Evolutionary conservation across 305 asterid genomes (phyloP), one percentile per base, ranked within the genome.

Genomic region (Fraxinus latifolia): DNA sequence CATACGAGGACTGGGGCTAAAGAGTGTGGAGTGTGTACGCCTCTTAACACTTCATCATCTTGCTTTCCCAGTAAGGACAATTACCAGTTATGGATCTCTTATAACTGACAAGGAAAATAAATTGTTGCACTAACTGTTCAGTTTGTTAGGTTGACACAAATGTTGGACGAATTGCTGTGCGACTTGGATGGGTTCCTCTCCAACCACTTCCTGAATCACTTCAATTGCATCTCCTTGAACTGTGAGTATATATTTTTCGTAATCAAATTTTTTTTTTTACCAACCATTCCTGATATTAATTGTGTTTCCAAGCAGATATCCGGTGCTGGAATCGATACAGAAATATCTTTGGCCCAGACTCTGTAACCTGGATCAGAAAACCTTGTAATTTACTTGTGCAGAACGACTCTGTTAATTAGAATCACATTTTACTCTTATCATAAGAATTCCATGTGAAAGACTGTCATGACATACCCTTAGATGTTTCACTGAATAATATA

Each of bases 181-280:
- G 99, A 80, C 95, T 96, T 76, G 99, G 99, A 78, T 96, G 99
- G 99, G 99, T 96, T 84, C 99, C 99, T 85, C 95, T 96, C 53
- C 99, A 89, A 84, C 97, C 97, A 74, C 98, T 96, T 62, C 99
- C 99, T 1, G 99, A 96, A 89, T 87, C 96, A 67, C 91, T 96
- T 77, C 98, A 94, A 74, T 86, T 94, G 91, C 99, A 96, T 92
- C 98, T 94, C 70, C 97, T 90, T 82, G 95, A 96, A 85, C 82
- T 93, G 99, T 94, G 87, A 94, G 98, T 89, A 77, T 74, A 47
- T 65, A 39, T 36, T 53, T 32, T 71, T 77, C 83, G 14, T 60
- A 79, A 70, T 53, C 74, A 80, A 77, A 27, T 0, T 5, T 79
- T 23, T 36, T 17, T 74, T 71, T 19, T 75, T 72, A 39, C 79